Conservation (phyloP, 129 eudicot genomes). For the Pulicaria dysenterica region DNA sequence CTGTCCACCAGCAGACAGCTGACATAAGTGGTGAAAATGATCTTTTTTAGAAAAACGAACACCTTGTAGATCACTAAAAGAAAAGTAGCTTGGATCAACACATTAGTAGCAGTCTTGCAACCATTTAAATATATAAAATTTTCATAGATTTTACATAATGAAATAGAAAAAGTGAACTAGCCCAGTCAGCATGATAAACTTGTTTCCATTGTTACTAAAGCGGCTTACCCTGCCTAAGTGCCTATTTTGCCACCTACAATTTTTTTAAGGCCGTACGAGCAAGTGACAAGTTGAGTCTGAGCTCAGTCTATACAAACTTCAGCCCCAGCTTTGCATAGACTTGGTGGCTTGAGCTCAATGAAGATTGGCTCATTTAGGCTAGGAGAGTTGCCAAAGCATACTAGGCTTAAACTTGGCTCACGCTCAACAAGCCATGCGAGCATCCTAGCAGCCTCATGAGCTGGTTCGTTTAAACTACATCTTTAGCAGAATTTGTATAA, state of each 20-base stretch:
- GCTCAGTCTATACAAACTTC: too few relatives aligned
- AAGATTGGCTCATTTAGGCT: background rate
- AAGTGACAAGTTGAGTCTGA: too few relatives aligned
- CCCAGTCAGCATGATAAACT: background rate
- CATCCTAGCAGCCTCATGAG: background rate
- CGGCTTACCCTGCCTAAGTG: background rate
- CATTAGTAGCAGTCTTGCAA: too few relatives aligned
- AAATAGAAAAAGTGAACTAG: background rate
- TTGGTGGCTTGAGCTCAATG: background rate
- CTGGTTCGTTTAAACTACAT: background rate
- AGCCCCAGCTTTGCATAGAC: too few relatives aligned
- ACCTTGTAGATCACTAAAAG: too few relatives aligned
- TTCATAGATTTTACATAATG: background rate
- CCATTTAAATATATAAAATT: background rate
- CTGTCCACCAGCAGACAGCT: too few relatives aligned
- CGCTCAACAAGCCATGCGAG: background rate
- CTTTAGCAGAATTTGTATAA: background rate
- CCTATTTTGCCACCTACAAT: background rate
- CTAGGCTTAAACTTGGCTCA: slow-evolving; percentile 7
- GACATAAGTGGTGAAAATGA: too few relatives aligned
- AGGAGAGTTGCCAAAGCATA: background rate
- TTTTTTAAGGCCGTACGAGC: too few relatives aligned
- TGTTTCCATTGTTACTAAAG: background rate
- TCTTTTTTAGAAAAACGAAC: too few relatives aligned
- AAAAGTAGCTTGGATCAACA: too few relatives aligned